phyloP scores from a whole-genome alignment of 202 grass and related monocot genomes.

The Alloteropsis angusta region DNA sequence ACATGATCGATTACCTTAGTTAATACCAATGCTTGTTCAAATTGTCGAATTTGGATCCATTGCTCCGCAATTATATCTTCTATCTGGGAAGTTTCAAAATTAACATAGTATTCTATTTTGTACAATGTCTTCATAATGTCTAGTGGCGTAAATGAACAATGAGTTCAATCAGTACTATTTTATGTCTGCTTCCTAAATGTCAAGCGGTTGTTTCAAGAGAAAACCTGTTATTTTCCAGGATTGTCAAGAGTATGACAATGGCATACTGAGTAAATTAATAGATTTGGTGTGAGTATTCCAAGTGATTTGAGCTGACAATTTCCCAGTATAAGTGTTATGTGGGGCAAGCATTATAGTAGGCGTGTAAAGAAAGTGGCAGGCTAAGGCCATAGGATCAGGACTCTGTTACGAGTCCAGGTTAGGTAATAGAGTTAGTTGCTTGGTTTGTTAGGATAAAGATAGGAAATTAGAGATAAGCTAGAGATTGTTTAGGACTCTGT shows the following conservation, averaged over 20 bases:
- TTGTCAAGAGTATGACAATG: neutral
- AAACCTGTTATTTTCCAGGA: neutral
- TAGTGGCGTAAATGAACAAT: slow-evolving; percentile 19
- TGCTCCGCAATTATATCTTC: slow-evolving; percentile 79
- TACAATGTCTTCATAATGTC: neutral
- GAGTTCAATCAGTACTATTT: slow-evolving; percentile 1
- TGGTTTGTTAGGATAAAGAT: too few relatives aligned
- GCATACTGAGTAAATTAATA: neutral
- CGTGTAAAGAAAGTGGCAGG: too few relatives aligned
- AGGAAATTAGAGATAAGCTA: too few relatives aligned
- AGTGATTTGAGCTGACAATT: neutral
- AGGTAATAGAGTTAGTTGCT: too few relatives aligned
- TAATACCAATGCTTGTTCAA: slow-evolving; percentile 90
- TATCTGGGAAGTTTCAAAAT: slow-evolving; percentile 46
- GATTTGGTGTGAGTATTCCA: neutral
- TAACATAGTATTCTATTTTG: slow-evolving; percentile 3
- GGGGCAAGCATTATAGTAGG: too few relatives aligned
- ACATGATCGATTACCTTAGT: slow-evolving; percentile 66
- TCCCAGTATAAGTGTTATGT: too few relatives aligned
- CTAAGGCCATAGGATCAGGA: too few relatives aligned
- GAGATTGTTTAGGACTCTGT: too few relatives aligned
- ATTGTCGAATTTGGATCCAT: slow-evolving; percentile 88
- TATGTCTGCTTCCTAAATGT: neutral
- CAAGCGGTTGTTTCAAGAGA: neutral
- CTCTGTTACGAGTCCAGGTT: too few relatives aligned